Base-by-base conservation (phyloP, 1,284 basidiomycete species). In the Trametes hirsuta region DNA sequence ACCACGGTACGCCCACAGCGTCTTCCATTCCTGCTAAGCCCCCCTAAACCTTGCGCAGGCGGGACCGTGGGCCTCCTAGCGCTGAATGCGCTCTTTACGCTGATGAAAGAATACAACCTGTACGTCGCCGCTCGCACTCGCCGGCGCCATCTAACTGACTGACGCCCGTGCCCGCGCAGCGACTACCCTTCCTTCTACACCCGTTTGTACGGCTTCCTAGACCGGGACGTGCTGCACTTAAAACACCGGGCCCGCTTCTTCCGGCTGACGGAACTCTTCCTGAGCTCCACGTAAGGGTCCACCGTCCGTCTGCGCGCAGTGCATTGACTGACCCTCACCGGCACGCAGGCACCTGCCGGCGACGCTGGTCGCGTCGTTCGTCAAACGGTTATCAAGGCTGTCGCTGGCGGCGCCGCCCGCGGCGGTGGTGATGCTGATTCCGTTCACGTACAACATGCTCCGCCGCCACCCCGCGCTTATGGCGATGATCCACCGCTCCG, bases 141-240 rank as follows among this genome's bases (percentile, higher is more conserved):
- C 30, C 30, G n/a, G 8, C 22, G 15, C 18, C 18, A 15, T 30
- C 21, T 42, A 40, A 2, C 11, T 4, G 30, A 18, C 49, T 61
- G 42, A 65, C 45, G 8, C 6, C 3, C 9, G 18, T 18, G 18
- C 18, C 18, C 18, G 24, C 41, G 1, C 61, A 95, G 94, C 35
- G 96, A 98, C 72, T 98, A 97, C 71, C 97, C 97, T 3, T 89
- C 88, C 9, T 98, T 99, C 77, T 99, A 98, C 79, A 91, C 88
- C 4, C 86, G 91, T n/a, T 82, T 99, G 3, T 99, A 99, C 69
- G 84, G 86, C 1, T 92, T 98, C 71, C 82, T 99, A 11, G 91
- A 95, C 71, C 81, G 88, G 15, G 86, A 95, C 30, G 84, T 98
- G 2, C 83, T 99, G 22, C 97, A 99, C 72, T 85, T 94, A 61